Evolutionary conservation across 1,284 basidiomycete species (phyloP).

Genomic region (Microbotryomycetes sp.): DNA sequence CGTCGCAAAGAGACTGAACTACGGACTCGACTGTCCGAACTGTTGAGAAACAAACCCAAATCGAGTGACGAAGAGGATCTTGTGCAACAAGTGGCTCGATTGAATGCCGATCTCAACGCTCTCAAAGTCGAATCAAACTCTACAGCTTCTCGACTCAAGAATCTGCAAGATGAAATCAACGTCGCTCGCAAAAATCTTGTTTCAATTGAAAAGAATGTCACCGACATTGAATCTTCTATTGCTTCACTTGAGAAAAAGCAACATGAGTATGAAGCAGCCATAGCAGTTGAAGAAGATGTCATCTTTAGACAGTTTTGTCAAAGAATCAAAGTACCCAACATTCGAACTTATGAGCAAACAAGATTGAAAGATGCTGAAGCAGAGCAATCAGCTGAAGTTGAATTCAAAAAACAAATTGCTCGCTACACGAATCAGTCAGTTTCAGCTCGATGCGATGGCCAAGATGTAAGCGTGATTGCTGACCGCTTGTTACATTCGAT

Average conservation of each 20-base stretch:
- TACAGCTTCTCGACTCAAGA: conserved; percentile 57
- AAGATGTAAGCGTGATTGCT: no score
- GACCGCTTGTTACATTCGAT: neutral
- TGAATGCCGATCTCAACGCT: conserved; percentile 67
- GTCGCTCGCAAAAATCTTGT: conserved; percentile 7
- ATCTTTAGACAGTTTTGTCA: conserved; percentile 76
- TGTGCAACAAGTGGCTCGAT: conserved; percentile 64
- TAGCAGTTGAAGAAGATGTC: conserved; percentile 72
- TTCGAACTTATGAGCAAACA: conserved; percentile 90
- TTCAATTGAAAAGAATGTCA: conserved; percentile 63
- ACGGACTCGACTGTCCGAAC: conserved; percentile 69
- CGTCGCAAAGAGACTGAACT: conserved; percentile 54
- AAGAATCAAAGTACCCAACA: conserved; percentile 71
- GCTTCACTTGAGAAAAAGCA: conserved; percentile 50
- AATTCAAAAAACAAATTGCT: conserved; percentile 80
- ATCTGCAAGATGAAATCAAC: conserved; percentile 70
- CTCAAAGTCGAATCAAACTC: conserved; percentile 76
- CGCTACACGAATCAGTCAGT: conserved; percentile 79
- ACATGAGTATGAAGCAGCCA: conserved; percentile 47
- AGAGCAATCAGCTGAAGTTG: conserved; percentile 74
- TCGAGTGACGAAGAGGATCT: conserved; percentile 75
- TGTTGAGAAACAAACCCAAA: conserved; percentile 71
- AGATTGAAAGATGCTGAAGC: conserved; percentile 81
- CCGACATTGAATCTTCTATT: conserved; percentile 59
- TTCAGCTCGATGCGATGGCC: neutral